Evolutionary conservation across 768 basidiomycete species (phyloP), one percentile per base, ranked within the genome.

Genomic region (Tulasnella sp.): DNA sequence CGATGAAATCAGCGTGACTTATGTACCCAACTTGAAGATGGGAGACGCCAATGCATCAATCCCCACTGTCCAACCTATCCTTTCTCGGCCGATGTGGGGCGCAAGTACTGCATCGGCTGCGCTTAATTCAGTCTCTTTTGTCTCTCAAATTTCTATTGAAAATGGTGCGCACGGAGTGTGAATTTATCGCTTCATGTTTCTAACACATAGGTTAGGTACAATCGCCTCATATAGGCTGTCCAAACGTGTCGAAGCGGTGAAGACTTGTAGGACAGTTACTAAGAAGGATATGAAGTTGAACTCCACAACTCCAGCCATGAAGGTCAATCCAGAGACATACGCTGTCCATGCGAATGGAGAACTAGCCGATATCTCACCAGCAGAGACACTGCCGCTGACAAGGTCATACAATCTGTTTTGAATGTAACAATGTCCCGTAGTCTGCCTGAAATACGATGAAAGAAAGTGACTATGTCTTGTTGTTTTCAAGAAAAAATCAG

Each of bases 231-330:
- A 92, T 60, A 70, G 72, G 0, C 71, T 96, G 16, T 66, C 72
- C 19, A 92, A 93, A 64, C 73, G 74, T 5, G 65, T 77, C 16
- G 80, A 81, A 57, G 76, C 87, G 0, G 93, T 99, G 39, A 70
- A 69, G 45, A 72, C 73, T 20, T 98, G 93, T 58, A 71, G 91
- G 22, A 66, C 62, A 3, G 70, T 99, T 52, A 74, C 64, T 20
- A 98, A 99, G 73, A 75, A 74, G 62, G 79, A 89, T 61, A 92
- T 96, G 88, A 96, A 95, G 67, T 86, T 79, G 79, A 99, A 99
- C 64, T 71, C 78, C 46, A 65, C 71, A 42, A 77, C 78, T 56
- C 95, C 95, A 2, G 72, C 70, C 63, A 88, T 99, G 78, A 70
- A 54, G 42, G 92, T 99, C 31, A 90, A 99, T 62, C 83, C 95